Evolutionary conservation across 169 alveolate genomes (phyloP).

Genomic region (Amoebophrya sp.): DNA sequence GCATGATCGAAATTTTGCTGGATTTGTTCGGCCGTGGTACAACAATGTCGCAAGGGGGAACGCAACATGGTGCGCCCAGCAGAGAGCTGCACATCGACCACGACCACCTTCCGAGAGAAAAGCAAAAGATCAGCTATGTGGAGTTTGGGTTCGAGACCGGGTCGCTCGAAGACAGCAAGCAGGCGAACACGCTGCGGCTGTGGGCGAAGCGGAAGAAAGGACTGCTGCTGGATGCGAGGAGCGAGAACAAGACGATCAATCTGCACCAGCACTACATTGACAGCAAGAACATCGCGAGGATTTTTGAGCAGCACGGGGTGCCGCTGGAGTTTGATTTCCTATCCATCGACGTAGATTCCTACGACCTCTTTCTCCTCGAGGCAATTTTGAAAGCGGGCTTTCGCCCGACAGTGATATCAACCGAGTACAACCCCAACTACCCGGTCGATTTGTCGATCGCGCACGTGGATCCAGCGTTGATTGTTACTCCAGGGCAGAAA

Average conservation of each 20-base stretch:
- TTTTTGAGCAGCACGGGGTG: not conserved
- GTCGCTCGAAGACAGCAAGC: not conserved
- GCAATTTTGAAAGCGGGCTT: not conserved
- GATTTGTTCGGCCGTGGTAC: not conserved
- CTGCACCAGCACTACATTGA: not conserved
- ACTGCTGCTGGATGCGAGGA: not conserved
- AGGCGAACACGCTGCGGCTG: not conserved
- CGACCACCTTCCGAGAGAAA: not conserved
- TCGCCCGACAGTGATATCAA: not conserved
- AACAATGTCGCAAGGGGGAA: too few relatives aligned
- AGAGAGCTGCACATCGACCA: not conserved
- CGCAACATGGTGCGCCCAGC: too few relatives aligned
- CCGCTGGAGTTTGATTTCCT: not conserved
- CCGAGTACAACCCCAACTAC: not conserved
- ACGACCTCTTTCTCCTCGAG: not conserved
- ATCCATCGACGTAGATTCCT: not conserved
- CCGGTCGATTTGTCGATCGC: not conserved
- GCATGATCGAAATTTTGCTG: not conserved
- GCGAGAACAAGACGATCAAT: not conserved
- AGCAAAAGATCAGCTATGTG: too few relatives aligned
- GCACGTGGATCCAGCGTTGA: not conserved
- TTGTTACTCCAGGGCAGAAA: too few relatives aligned
- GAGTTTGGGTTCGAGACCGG: not conserved
- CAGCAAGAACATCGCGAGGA: not conserved
- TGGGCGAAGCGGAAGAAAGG: not conserved